Base-by-base conservation (phyloP, 176 grass and related monocot species). In the Juncus effusus region DNA sequence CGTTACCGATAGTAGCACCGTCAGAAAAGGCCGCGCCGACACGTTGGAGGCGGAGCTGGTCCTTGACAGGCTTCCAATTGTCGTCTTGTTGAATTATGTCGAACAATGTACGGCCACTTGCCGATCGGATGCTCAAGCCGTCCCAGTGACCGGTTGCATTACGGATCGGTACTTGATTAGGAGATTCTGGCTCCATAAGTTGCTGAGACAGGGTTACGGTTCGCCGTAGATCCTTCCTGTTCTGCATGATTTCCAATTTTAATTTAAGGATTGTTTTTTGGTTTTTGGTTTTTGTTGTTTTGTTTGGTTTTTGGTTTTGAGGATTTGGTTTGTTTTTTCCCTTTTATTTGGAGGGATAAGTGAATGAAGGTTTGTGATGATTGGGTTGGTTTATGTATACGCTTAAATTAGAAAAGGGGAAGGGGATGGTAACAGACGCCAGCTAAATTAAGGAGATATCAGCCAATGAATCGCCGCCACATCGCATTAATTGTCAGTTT, bases 161-260 rank as follows among this genome's bases (percentile, higher is more conserved):
- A 8, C 78, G 78, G 4, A 11, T 14, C 5, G 78, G 39, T 63
- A 70, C 78, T 59, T 82, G 79, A 19, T 78, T 42, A 5, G 90
- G 80, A 28, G 19, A 28, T 37, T 78, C 78, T 0, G 80, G 59
- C 28, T 78, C 82, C 4, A 54, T 78, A 16, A 91, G 74, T 80
- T 85, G 87, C 15, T 96, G 81, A n/a, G 84, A 87, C 9, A 96
- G 81, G 66, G 87, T 91, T 77, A 90, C 76, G 40, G 76, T 66
- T 47, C 78, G 81, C 50, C 61, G 84, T 50, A 79, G n/a, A 56
- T 87, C 87, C 78, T 54, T 8, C 19, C 75, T 63, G 53, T 96
- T 77, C 19, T 28, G 19, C 80, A 90, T 87, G 10, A 28, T 74
- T 35, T 36, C 11, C 1, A 59, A 8, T 4, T 7, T 0, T 14